Evolutionary conservation across 768 basidiomycete genomes (phyloP).

Genomic region (Macrolepiota dolichaula): DNA sequence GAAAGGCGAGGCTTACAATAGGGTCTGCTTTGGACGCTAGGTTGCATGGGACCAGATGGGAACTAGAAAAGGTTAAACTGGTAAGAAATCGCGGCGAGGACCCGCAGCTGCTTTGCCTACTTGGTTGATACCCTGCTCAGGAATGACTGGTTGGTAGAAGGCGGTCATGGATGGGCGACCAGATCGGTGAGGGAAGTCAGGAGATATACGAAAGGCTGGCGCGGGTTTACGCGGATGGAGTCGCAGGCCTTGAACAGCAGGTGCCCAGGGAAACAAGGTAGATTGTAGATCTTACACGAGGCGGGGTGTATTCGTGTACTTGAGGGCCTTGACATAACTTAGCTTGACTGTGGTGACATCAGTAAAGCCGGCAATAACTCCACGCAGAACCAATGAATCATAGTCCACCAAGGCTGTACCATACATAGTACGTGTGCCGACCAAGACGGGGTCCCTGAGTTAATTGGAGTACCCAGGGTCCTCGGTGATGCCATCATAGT

Average conservation of each 20-base stretch:
- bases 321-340: neutral
- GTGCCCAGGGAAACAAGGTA: neutral
- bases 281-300: neutral
- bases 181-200: neutral
- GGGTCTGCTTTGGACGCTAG: constrained; percentile 45
- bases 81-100: neutral
- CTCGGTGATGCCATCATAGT: neutral
- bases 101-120: constrained; percentile 16
- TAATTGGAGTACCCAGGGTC: constrained; percentile 3
- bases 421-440: no score
- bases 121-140: constrained; percentile 50
- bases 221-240: neutral
- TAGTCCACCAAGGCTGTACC: neutral
- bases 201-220: neutral
- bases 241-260: neutral
- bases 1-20: constrained; percentile 38
- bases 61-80: constrained; percentile 23
- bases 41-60: constrained; percentile 41
- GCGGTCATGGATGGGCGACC: constrained; percentile 30
- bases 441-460: neutral
- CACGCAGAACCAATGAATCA: neutral
- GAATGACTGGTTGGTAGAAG: constrained; percentile 38
- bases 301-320: neutral
- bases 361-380: neutral
- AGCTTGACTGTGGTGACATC: neutral